These are phyloP conservation scores for Lyophyllum atratum DNA, from an alignment of 768 basidiomycete species.

Conservation along the genomic window DNA sequence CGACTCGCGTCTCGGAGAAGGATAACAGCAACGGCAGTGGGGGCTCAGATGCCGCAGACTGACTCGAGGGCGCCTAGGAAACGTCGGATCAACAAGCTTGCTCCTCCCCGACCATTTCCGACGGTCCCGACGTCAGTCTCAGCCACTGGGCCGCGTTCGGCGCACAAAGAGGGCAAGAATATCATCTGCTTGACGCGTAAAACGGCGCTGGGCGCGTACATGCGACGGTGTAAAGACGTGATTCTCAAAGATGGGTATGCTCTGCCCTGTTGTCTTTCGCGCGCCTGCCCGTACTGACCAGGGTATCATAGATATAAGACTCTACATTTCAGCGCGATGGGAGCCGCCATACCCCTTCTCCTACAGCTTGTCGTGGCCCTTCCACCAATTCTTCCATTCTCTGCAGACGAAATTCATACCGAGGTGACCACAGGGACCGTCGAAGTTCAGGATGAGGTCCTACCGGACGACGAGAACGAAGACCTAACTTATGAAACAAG, in stretches of 20 bases:
- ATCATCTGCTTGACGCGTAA: constrained; percentile 79
- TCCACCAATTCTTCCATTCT: constrained; percentile 70
- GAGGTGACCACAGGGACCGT: constrained; percentile 70
- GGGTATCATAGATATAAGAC: constrained; percentile 59
- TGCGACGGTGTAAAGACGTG: constrained; percentile 75
- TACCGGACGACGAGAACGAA: constrained; percentile 75
- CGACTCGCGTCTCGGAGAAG: background rate
- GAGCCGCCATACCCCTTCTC: constrained; percentile 86
- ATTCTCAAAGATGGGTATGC: constrained; percentile 72
- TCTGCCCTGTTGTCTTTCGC: background rate
- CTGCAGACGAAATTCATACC: constrained; percentile 59
- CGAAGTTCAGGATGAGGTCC: constrained; percentile 76
- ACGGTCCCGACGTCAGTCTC: constrained; percentile 74
- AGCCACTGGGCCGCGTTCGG: constrained; percentile 79
- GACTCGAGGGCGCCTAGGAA: constrained; percentile 14
- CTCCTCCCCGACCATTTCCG: constrained; percentile 74
- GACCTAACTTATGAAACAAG: constrained; percentile 66
- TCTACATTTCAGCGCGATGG: constrained; percentile 79
- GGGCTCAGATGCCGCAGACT: background rate
- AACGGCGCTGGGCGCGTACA: constrained; percentile 69
- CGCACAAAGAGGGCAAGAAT: constrained; percentile 80
- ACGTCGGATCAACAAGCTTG: constrained; percentile 61
- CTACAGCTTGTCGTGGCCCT: constrained; percentile 69
- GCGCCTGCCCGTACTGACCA: background rate
- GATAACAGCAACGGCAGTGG: background rate